These are phyloP conservation scores for Falciphora oryzae DNA, from an alignment of 2,329 filamentous ascomycete species.

Conservation along the genomic window DNA sequence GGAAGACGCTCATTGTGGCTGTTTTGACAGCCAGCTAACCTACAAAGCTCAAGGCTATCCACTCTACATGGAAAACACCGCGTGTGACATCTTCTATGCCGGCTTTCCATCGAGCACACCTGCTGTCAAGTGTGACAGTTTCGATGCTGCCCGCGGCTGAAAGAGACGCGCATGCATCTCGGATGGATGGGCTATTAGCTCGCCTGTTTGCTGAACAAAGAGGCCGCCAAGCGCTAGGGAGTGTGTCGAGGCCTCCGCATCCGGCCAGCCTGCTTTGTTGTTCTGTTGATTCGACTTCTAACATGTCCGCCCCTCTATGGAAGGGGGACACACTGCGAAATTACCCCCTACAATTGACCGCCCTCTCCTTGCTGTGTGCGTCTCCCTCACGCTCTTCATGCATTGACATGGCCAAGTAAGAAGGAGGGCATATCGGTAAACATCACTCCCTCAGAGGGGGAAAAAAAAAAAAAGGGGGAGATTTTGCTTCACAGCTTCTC, in stretches of 20 bases:
- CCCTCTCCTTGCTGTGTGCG: too few relatives aligned
- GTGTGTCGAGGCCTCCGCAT: background rate
- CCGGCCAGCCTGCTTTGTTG: background rate
- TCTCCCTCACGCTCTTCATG: background rate
- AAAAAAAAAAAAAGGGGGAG: too few relatives aligned
- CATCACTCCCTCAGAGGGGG: background rate
- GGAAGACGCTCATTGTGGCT: too few relatives aligned
- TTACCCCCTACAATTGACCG: background rate
- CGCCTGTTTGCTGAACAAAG: background rate
- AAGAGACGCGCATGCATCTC: background rate
- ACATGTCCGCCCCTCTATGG: background rate
- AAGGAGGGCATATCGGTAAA: background rate
- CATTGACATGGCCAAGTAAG: background rate
- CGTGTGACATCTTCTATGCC: too few relatives aligned
- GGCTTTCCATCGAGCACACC: too few relatives aligned
- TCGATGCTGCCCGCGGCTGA: background rate
- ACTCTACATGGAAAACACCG: too few relatives aligned
- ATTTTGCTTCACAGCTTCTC: background rate
- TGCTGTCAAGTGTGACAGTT: too few relatives aligned
- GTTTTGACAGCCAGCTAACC: too few relatives aligned
- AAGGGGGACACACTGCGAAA: background rate
- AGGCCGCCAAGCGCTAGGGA: background rate
- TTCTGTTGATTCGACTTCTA: background rate
- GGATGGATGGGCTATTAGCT: background rate
- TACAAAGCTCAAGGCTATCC: too few relatives aligned